Base-by-base conservation (phyloP, 768 basidiomycete species). In the Tulasnella sp. region DNA sequence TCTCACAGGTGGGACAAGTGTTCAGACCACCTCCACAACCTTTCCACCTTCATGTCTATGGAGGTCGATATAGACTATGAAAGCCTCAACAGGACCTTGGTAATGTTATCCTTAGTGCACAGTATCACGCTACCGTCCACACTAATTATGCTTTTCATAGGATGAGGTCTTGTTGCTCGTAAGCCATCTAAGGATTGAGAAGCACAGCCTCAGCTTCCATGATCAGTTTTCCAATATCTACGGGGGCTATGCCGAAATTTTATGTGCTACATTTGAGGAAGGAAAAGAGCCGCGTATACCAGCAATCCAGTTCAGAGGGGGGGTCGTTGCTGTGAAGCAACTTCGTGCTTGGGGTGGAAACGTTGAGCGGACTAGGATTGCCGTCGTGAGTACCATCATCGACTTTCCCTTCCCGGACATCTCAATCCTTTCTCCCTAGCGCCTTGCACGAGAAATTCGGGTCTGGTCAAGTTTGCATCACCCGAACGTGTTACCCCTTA, bases 361-460 rank as follows among this genome's bases (percentile, higher is more conserved):
- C 31, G 12, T 36, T 34, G 62, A 68, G 31, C n/a, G 62, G 5
- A 36, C 62, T 5, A 68, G 62, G 36, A 68, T 68, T 12, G 62
- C 62, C 62, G 62, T 68, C 14, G 62, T 68, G 62, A 68, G 62
- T 27, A 19, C 31, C 10, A 40, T 10, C n/a, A n/a, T 68, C 10
- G 36, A 34, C 16, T 14, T 34, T 18, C 31, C 19, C 62, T 27
- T 68, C 4, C 9, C 62, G 10, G 0, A 12, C 18, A 36, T 0
- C 31, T 36, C 34, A 68, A 10, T 34, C 46, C 38, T 24, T 27
- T 38, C 16, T 10, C 62, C 34, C 9, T 44, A 79, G 78, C 68
- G 78, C 34, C 42, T 74, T 21, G 78, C n/a, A 34, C 78, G 78
- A 34, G 78, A 79, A 39, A 73, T 79, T 18, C 31, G 46, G 27